These are phyloP conservation scores for Amphibolis antarctica DNA, from an alignment of 106 monocot genomes.

Conservation along the genomic window DNA sequence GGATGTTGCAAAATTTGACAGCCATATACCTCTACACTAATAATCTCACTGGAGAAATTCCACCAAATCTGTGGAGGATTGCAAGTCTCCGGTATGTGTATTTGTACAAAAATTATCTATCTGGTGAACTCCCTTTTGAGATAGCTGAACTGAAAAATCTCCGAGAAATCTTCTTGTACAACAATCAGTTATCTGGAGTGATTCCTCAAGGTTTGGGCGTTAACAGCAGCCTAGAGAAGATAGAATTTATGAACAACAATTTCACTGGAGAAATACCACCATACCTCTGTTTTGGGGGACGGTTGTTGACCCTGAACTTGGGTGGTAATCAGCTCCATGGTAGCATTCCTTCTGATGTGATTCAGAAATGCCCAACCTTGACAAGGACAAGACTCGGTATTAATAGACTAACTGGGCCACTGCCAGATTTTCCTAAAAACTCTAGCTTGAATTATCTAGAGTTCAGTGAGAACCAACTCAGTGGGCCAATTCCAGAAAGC, in stretches of 20 bases:
- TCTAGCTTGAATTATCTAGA: slow-evolving; percentile 43
- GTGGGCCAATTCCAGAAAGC: slow-evolving; percentile 34
- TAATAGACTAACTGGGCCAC: slow-evolving; percentile 39
- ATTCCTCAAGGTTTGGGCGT: slow-evolving; percentile 59
- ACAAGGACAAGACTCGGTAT: slow-evolving; percentile 42
- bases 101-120: slow-evolving; percentile 44
- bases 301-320: slow-evolving; percentile 31
- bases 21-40: slow-evolving; percentile 46
- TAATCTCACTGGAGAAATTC: slow-evolving; percentile 45
- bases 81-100: slow-evolving; percentile 30
- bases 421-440: slow-evolving; percentile 29
- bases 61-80: slow-evolving; percentile 38
- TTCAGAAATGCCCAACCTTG: slow-evolving; percentile 40
- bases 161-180: slow-evolving; percentile 28
- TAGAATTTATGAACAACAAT: slow-evolving; percentile 54
- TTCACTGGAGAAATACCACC: slow-evolving; percentile 63
- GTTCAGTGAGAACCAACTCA: slow-evolving; percentile 40
- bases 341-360: slow-evolving; percentile 36
- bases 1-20: slow-evolving; percentile 39
- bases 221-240: slow-evolving; percentile 34
- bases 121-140: slow-evolving; percentile 40
- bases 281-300: slow-evolving; percentile 41
- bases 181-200: slow-evolving; percentile 54
- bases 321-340: slow-evolving; percentile 48
- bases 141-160: slow-evolving; percentile 39